Evolutionary conservation across 495 filamentous ascomycete genomes (phyloP).

Genomic region (Annulohypoxylon maeteangense): DNA sequence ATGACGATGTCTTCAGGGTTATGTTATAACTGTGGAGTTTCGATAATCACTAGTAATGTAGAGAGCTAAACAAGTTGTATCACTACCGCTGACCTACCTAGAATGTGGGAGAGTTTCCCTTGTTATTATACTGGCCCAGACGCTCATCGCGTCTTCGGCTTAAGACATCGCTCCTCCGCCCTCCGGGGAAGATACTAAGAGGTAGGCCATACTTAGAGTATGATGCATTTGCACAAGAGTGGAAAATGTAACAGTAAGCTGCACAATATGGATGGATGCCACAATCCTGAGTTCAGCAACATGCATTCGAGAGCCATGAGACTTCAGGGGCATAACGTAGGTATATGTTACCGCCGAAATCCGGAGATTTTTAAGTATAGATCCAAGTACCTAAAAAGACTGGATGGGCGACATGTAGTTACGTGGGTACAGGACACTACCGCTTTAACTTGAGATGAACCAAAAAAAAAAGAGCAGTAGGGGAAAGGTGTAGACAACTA

Average conservation of each 20-base stretch:
- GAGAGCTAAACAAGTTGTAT: not conserved
- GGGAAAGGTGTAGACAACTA: not conserved
- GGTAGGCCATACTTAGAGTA: not conserved
- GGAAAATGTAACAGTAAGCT: slow-evolving; percentile 14
- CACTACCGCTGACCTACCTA: not conserved
- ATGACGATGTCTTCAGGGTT: not conserved
- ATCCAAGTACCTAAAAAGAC: not conserved
- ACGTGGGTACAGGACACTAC: not conserved
- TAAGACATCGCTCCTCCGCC: slow-evolving; percentile 17
- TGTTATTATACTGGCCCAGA: slow-evolving; percentile 1
- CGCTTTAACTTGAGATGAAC: not conserved
- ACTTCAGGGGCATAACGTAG: not conserved
- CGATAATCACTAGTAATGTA: not conserved
- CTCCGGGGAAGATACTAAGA: not conserved
- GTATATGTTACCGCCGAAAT: slow-evolving; percentile 2
- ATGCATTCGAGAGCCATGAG: not conserved
- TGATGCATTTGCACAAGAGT: not conserved
- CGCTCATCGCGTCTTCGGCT: slow-evolving; percentile 28
- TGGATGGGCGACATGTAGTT: slow-evolving; percentile 1
- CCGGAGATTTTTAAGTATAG: not conserved
- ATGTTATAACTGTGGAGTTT: not conserved
- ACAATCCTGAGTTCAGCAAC: not conserved
- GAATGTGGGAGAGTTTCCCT: not conserved
- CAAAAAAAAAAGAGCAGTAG: not conserved
- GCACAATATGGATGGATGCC: not conserved